Percentiles rank a stretch among this genome's conserved stretches.
These are phyloP conservation scores for Roridomyces roridus DNA, from an alignment of 768 basidiomycete genomes.

Conservation along the genomic window DNA sequence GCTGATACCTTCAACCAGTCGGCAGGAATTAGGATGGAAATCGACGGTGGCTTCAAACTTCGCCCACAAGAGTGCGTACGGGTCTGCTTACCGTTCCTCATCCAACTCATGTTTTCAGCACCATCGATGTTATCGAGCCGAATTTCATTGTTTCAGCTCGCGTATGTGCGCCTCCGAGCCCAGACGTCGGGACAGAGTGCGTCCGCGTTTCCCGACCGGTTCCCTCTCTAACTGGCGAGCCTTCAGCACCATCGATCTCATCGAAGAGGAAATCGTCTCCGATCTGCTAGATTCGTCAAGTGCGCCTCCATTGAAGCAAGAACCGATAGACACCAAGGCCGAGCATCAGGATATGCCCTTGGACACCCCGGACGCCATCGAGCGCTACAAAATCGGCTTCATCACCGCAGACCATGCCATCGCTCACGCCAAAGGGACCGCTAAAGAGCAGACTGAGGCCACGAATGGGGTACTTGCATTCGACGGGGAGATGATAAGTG, in stretches of 20 bases:
- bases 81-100: too few species aligned
- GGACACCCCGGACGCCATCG: not conserved
- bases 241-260: conserved; percentile 14
- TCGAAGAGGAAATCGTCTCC: conserved; percentile 25
- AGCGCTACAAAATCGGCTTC: conserved; percentile 25
- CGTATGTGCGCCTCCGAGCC: too few species aligned
- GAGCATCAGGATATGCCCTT: not conserved
- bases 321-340: too few species aligned
- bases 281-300: conserved; percentile 12
- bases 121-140: too few species aligned
- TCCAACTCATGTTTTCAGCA: too few species aligned
- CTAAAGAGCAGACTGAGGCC: conserved; percentile 21
- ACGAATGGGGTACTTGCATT: conserved; percentile 28
- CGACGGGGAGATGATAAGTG: conserved; percentile 26
- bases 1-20: conserved; percentile 24
- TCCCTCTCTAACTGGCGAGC: not conserved
- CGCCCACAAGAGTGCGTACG: conserved; percentile 27
- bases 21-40: conserved; percentile 17
- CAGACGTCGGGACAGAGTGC: too few species aligned
- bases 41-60: conserved; percentile 31
- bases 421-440: conserved; percentile 18
- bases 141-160: too few species aligned
- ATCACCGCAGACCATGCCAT: conserved; percentile 29
- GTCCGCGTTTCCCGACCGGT: too few species aligned
- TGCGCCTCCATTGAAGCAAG: too few species aligned